A percentile compares a stretch with the other conserved stretches of the same genome.
phyloP scores from a whole-genome alignment of 1,139 yeast genomes.

The Trichomonascaceae sp. region DNA sequence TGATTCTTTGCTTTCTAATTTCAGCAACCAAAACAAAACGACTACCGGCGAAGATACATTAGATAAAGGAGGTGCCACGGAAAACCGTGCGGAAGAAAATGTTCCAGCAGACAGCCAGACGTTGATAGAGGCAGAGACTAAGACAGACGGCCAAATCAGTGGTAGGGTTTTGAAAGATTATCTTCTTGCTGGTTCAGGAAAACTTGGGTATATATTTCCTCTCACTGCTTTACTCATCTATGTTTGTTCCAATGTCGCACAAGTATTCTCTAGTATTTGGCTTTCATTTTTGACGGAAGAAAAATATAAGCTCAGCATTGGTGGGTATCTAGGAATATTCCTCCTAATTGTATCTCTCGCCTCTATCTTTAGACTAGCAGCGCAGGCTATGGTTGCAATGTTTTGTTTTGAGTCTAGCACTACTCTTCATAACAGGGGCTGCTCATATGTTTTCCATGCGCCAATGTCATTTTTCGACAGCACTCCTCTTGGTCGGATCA shows the following conservation, averaged over 20 bases:
- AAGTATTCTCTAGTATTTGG: constrained; percentile 45
- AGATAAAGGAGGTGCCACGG: neutral
- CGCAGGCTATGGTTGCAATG: neutral
- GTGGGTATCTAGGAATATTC: constrained; percentile 63
- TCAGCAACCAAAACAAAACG: constrained; percentile 2
- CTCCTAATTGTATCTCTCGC: constrained; percentile 37
- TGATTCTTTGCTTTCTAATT: constrained; percentile 8
- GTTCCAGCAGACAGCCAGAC: neutral
- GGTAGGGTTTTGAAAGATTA: constrained; percentile 9
- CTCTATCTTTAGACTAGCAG: constrained; percentile 1
- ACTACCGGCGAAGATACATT: neutral
- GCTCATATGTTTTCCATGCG: constrained; percentile 48
- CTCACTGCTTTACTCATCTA: neutral
- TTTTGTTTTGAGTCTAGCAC: constrained; percentile 25
- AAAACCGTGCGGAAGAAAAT: neutral
- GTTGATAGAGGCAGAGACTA: constrained; percentile 10
- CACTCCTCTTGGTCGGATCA: constrained; percentile 51
- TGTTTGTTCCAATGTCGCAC: constrained; percentile 2
- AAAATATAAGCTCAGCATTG: constrained; percentile 42
- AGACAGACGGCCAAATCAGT: constrained; percentile 10
- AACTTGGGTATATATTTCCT: constrained; percentile 5
- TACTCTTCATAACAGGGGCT: constrained; percentile 35
- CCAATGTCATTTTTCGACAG: constrained; percentile 51
- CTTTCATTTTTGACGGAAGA: constrained; percentile 67
- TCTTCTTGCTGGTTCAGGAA: constrained; percentile 10